These are phyloP conservation scores for Lodderomyces margitis DNA, from an alignment of 1,139 yeast genomes.

Conservation along the genomic window DNA sequence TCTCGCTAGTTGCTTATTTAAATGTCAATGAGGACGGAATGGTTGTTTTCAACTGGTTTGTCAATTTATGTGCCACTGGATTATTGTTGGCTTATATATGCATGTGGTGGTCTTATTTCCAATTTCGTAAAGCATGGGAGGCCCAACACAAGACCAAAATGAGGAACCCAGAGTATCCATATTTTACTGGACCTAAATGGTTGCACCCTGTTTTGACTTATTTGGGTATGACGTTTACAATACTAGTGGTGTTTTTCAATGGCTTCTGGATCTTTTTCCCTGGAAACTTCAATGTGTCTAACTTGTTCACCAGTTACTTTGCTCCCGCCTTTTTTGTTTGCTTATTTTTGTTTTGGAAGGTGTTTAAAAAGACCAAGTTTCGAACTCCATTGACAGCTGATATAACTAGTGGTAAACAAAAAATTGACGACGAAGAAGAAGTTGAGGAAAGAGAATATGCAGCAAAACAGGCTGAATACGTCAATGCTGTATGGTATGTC, in stretches of 20 bases:
- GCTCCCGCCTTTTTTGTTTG: slow-evolving; percentile 34
- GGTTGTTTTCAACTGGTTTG: too few species aligned
- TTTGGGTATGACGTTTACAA: slow-evolving; percentile 28
- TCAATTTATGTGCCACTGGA: slow-evolving; percentile 49
- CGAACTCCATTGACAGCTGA: slow-evolving; percentile 36
- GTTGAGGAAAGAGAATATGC: too few species aligned
- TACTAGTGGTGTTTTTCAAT: slow-evolving; percentile 33
- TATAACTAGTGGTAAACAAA: slow-evolving; percentile 35
- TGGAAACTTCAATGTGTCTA: slow-evolving; percentile 33
- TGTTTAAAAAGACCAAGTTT: slow-evolving; percentile 31
- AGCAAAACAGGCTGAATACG: too few species aligned
- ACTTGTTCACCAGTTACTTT: slow-evolving; percentile 40
- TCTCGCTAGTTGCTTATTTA: slow-evolving; percentile 31
- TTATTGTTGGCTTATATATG: slow-evolving; percentile 51
- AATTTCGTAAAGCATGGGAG: slow-evolving; percentile 31
- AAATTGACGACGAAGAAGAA: slow-evolving; percentile 33
- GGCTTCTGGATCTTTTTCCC: slow-evolving; percentile 46
- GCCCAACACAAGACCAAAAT: slow-evolving; percentile 26
- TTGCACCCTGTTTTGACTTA: slow-evolving; percentile 35
- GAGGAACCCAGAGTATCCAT: slow-evolving; percentile 21
- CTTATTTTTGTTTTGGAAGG: slow-evolving; percentile 34
- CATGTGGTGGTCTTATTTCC: slow-evolving; percentile 48
- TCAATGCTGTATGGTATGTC: slow-evolving; percentile 1
- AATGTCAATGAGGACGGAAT: slow-evolving; percentile 27
- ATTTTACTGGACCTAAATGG: slow-evolving; percentile 27